phyloP scores from a whole-genome alignment of 305 asterid genomes.

The Fraxinus sp. region DNA sequence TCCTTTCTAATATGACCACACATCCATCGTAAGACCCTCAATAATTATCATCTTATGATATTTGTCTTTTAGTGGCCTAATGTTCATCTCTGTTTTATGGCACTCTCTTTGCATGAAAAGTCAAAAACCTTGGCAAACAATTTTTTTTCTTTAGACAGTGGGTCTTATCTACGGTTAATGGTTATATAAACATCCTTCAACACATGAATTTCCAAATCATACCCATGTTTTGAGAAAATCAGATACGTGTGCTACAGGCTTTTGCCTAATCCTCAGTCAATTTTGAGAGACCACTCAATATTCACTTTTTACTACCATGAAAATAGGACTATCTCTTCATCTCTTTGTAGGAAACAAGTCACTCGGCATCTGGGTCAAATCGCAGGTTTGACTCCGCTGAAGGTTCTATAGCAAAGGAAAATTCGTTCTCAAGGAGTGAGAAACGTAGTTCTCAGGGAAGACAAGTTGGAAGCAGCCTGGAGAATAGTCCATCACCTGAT shows the following conservation, averaged over 20 bases:
- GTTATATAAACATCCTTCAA: background rate
- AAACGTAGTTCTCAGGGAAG: constrained; percentile 29
- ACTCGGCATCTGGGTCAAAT: constrained; percentile 39
- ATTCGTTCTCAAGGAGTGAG: constrained; percentile 24
- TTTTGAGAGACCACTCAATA: background rate
- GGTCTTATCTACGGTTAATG: background rate
- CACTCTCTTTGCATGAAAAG: background rate
- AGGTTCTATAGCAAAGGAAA: constrained; percentile 34
- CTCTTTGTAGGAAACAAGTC: constrained; percentile 53
- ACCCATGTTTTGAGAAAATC: background rate
- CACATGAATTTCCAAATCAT: background rate
- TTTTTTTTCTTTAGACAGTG: background rate
- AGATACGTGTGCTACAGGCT: background rate
- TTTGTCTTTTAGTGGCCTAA: background rate
- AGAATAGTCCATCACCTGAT: constrained; percentile 37
- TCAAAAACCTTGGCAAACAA: background rate
- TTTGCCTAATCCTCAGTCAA: constrained; percentile 1
- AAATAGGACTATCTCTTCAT: background rate
- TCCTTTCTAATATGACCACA: background rate
- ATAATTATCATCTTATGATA: background rate
- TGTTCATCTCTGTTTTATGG: background rate
- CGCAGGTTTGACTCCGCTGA: constrained; percentile 35
- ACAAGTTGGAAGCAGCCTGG: constrained; percentile 33
- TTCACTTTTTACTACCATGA: background rate
- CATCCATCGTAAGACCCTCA: background rate